phyloP scores from a whole-genome alignment of 31 red algal genomes.

The Odonthalia washingtoniensis region DNA sequence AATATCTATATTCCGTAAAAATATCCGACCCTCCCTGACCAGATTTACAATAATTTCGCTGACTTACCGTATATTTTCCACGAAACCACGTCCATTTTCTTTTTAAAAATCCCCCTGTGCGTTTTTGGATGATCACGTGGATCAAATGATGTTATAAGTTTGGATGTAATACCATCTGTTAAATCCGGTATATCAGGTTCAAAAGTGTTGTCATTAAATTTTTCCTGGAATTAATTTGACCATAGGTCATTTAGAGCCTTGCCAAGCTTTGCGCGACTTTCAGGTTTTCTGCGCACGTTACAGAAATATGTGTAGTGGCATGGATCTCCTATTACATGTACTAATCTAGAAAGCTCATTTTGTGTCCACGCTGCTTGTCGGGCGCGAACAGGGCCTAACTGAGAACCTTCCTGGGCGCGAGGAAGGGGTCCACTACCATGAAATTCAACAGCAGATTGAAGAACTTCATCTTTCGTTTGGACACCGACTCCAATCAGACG shows the following conservation, averaged over 20 bases:
- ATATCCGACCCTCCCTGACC: slow-evolving; percentile 26
- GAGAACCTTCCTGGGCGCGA: no score
- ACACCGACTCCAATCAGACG: no score
- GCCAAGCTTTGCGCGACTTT: slow-evolving; percentile 34
- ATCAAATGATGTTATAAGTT: no score
- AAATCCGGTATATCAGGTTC: slow-evolving; percentile 18
- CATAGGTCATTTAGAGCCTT: slow-evolving; percentile 22
- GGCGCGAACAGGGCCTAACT: no score
- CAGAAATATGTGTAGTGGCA: slow-evolving; percentile 8
- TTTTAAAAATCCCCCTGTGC: slow-evolving; percentile 23
- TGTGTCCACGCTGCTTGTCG: no score
- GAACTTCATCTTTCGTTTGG: no score
- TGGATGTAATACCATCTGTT: no score
- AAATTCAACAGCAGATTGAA: no score
- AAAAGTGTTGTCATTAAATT: slow-evolving; percentile 28
- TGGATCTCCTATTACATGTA: no score
- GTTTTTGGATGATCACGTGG: neutral
- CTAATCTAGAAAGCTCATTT: no score
- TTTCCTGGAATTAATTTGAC: slow-evolving; percentile 17
- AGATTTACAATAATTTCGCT: slow-evolving; percentile 11
- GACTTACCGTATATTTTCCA: slow-evolving; percentile 19
- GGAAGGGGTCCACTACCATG: no score
- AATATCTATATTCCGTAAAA: slow-evolving; percentile 26
- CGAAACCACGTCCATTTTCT: slow-evolving; percentile 38
- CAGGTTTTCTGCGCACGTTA: neutral